Conservation (phyloP, 1,284 basidiomycete genomes). For the Meira miltonrushii region DNA sequence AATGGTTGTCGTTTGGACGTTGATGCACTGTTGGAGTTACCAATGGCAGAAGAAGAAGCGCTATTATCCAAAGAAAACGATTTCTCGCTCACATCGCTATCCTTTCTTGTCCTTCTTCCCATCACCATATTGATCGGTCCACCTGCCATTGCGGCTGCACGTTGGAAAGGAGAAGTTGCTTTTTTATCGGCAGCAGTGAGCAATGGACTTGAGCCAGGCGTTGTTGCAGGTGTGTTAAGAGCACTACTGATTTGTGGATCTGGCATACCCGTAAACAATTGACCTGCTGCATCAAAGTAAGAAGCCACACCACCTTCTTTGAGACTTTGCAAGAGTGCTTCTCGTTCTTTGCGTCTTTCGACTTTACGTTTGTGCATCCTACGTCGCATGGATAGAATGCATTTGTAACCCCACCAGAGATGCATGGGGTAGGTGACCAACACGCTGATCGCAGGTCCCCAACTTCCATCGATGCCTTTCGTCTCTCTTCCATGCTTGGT, state of each 20-base stretch:
- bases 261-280: conserved; percentile 37
- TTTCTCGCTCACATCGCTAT: background rate
- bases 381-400: conserved; percentile 38
- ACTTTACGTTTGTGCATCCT: conserved; percentile 44
- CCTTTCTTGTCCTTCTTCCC: conserved; percentile 12
- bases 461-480: conserved; percentile 29
- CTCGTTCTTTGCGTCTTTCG: conserved; percentile 24
- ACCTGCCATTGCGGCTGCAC: conserved; percentile 27
- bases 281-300: conserved; percentile 30
- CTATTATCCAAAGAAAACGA: background rate
- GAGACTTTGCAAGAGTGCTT: conserved; percentile 16
- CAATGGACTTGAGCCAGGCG: conserved; percentile 30
- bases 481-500: conserved; percentile 33
- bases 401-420: conserved; percentile 50
- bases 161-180: conserved; percentile 31
- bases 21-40: conserved; percentile 19
- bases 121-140: conserved; percentile 30
- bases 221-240: conserved; percentile 44
- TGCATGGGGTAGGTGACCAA: conserved; percentile 49
- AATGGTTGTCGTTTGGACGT: conserved; percentile 27
- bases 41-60: conserved; percentile 14
- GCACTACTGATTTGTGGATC: conserved; percentile 38
- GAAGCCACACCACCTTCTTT: conserved; percentile 20
- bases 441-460: conserved; percentile 32
- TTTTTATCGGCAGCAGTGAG: conserved; percentile 27